These are phyloP conservation scores for Auriscalpium vulgare DNA, from an alignment of 768 basidiomycete genomes.

Conservation along the genomic window DNA sequence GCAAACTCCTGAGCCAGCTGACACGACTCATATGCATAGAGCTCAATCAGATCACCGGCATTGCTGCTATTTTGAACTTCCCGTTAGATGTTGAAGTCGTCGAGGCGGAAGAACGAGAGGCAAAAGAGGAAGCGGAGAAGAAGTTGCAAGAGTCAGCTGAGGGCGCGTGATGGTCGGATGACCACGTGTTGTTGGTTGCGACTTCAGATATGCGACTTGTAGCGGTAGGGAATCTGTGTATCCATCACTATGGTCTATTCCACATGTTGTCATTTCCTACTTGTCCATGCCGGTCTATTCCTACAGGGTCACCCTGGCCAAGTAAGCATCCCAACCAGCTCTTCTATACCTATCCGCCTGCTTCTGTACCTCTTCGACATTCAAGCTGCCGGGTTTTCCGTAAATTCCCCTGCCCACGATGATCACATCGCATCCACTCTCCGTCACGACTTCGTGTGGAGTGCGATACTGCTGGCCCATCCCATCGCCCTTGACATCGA, in stretches of 20 bases:
- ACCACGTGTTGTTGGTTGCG: not conserved
- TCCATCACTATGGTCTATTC: not conserved
- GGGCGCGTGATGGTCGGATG: not conserved
- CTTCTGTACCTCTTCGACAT: slow-evolving; percentile 41
- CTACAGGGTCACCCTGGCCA: slow-evolving; percentile 25
- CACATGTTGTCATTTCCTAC: not conserved
- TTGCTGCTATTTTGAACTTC: slow-evolving; percentile 93
- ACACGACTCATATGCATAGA: slow-evolving; percentile 39
- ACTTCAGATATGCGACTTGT: not conserved
- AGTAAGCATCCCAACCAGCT: slow-evolving; percentile 91
- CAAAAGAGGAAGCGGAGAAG: slow-evolving; percentile 36
- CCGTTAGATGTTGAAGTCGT: slow-evolving; percentile 94
- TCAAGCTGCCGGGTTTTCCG: slow-evolving; percentile 43
- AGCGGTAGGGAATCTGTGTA: slow-evolving; percentile 8
- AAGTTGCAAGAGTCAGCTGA: slow-evolving; percentile 6
- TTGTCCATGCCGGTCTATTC: not conserved
- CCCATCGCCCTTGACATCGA: slow-evolving; percentile 52
- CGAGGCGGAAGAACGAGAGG: slow-evolving; percentile 84
- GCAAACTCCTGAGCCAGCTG: not conserved
- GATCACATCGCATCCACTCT: slow-evolving; percentile 88
- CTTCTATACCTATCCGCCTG: slow-evolving; percentile 80
- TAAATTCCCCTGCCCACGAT: slow-evolving; percentile 97
- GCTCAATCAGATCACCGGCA: slow-evolving; percentile 90
- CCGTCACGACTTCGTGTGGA: slow-evolving; percentile 72
- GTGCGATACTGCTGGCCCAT: slow-evolving; percentile 70